Evolutionary conservation across 768 basidiomycete species (phyloP).

Genomic region (Kwoniella europaea): DNA sequence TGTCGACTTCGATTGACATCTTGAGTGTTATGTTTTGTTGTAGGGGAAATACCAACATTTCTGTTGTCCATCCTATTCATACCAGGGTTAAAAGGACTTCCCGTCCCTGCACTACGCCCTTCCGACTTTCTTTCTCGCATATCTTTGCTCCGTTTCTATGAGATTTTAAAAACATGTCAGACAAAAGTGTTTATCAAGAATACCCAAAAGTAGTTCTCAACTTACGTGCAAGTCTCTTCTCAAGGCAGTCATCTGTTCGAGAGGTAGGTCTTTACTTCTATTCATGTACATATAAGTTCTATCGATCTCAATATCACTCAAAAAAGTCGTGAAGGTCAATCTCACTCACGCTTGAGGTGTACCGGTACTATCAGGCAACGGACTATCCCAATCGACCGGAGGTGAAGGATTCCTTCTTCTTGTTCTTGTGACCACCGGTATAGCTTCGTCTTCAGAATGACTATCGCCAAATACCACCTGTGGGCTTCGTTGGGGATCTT

Average conservation of each 20-base stretch:
- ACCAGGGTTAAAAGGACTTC: background rate
- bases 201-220: too few species aligned
- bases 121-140: background rate
- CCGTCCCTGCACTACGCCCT: background rate
- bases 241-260: too few species aligned
- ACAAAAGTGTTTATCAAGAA: too few species aligned
- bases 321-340: too few species aligned
- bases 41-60: background rate
- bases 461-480: too few species aligned
- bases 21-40: background rate
- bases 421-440: too few species aligned
- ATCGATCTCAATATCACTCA: too few species aligned
- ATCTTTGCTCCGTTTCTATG: background rate
- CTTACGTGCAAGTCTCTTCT: too few species aligned
- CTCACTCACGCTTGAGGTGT: background rate
- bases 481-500: background rate
- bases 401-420: background rate
- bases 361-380: background rate
- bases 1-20: background rate
- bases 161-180: background rate
- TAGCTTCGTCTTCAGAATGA: too few species aligned
- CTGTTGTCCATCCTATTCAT: background rate
- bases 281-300: too few species aligned
- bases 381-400: too few species aligned
- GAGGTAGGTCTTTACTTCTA: too few species aligned